Percentiles rank a stretch among this genome's conserved stretches.
Conservation (phyloP, 2,329 filamentous ascomycete genomes). For the Ceratocystis cubensis region DNA sequence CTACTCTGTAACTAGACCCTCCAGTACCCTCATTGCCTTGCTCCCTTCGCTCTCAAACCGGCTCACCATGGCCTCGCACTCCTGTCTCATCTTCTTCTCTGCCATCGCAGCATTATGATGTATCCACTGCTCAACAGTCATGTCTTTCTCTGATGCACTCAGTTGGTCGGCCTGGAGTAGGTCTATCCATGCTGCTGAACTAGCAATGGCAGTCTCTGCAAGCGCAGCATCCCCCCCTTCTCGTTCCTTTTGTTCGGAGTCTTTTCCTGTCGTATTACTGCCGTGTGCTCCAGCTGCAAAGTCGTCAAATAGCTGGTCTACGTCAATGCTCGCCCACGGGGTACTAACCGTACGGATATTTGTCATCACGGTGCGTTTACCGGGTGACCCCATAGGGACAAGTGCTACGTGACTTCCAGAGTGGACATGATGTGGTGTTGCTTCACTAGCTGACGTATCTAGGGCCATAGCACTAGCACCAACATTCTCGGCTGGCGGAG, state of each 20-base stretch:
- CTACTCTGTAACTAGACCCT: constrained; percentile 51
- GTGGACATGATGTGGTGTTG: background rate
- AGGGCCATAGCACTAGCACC: background rate
- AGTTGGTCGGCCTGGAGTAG: constrained; percentile 49
- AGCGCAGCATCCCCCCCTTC: constrained; percentile 24
- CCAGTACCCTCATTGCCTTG: constrained; percentile 63
- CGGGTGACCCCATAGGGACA: constrained; percentile 5
- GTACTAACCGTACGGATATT: constrained; percentile 39
- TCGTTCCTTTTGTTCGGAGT: background rate
- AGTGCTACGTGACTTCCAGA: no score
- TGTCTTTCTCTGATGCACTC: constrained; percentile 64
- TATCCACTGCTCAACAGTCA: constrained; percentile 94
- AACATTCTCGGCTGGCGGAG: background rate
- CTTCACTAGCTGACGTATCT: background rate
- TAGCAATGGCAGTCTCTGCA: constrained; percentile 31
- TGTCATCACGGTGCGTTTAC: constrained; percentile 22
- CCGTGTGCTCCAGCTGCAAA: constrained; percentile 22
- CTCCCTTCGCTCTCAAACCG: constrained; percentile 74
- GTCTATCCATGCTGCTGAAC: constrained; percentile 38
- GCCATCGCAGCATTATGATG: constrained; percentile 65
- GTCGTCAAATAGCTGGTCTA: constrained; percentile 56
- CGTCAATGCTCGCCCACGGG: constrained; percentile 61
- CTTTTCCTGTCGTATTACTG: background rate
- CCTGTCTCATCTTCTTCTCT: constrained; percentile 62
- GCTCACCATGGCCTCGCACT: constrained; percentile 73